Conservation (phyloP, 306 rosid species). For the Crataegus laevigata region DNA sequence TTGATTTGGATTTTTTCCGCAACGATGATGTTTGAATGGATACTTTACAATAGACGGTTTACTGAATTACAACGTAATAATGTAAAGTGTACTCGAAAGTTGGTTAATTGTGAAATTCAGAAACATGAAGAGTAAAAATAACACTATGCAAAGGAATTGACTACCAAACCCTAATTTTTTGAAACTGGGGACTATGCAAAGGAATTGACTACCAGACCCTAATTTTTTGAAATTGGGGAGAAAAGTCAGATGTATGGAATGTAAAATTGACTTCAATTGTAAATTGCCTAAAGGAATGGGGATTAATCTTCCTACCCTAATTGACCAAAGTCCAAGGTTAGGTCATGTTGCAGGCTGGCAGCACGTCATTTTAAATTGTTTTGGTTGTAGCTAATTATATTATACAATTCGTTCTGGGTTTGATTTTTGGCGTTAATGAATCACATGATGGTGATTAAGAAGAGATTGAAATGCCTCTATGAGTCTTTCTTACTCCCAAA, state of each 20-base stretch:
- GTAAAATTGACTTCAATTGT: too few relatives aligned
- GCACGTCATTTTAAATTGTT: background rate
- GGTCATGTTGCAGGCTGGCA: background rate
- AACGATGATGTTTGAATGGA: background rate
- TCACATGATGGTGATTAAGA: too few relatives aligned
- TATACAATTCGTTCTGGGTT: too few relatives aligned
- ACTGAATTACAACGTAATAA: background rate
- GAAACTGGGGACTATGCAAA: background rate
- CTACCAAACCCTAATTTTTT: background rate
- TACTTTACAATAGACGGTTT: background rate
- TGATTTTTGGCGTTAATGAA: rapidly evolving
- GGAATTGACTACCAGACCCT: background rate
- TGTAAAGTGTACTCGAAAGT: background rate
- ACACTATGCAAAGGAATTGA: background rate
- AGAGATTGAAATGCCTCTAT: rapidly evolving
- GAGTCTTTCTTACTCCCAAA: too few relatives aligned
- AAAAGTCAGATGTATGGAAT: too few relatives aligned
- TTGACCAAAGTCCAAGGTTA: background rate
- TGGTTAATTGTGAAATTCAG: background rate
- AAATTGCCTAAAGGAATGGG: too few relatives aligned
- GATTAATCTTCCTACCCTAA: too few relatives aligned
- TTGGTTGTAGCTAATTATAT: too few relatives aligned
- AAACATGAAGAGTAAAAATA: background rate
- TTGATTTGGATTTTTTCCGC: too few relatives aligned
- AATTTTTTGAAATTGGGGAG: too few relatives aligned